These are phyloP conservation scores for Warburgia ugandensis DNA, from an alignment of 164 flowering plant genomes.

Conservation along the genomic window DNA sequence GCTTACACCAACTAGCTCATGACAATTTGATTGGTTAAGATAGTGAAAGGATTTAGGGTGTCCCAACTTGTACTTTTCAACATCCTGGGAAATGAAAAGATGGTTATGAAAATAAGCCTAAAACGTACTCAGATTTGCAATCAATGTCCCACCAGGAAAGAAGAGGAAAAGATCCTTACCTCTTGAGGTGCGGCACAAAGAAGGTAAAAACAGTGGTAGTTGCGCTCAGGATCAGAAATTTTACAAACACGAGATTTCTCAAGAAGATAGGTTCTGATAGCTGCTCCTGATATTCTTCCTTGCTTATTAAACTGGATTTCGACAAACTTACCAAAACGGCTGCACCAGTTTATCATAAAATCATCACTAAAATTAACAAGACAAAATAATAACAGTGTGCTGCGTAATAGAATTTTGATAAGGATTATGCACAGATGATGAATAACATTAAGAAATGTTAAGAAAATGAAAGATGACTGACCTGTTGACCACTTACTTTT, in stretches of 20 bases:
- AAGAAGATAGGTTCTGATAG: conserved; percentile 76
- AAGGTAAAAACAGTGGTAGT: conserved; percentile 82
- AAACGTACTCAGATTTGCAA: not conserved
- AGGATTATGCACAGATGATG: too few relatives aligned
- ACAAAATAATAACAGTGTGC: too few relatives aligned
- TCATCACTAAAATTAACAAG: too few relatives aligned
- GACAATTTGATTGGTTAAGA: conserved; percentile 84
- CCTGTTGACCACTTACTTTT: not conserved
- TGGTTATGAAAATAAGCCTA: too few relatives aligned
- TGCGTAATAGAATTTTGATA: too few relatives aligned
- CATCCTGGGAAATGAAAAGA: too few relatives aligned
- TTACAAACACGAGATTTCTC: conserved; percentile 95
- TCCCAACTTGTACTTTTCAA: conserved; percentile 72
- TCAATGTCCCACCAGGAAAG: not conserved
- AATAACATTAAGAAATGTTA: not conserved
- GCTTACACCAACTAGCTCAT: conserved; percentile 58
- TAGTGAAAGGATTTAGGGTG: conserved; percentile 76
- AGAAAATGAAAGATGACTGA: not conserved
- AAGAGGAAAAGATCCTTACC: conserved; percentile 25
- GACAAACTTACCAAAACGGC: conserved; percentile 92
- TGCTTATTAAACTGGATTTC: conserved; percentile 72
- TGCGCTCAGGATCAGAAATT: conserved; percentile 82
- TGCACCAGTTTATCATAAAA: too few relatives aligned
- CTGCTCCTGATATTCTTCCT: conserved; percentile 88
- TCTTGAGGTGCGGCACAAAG: conserved; percentile 83